These are phyloP conservation scores for Sugiyamaella mastotermitis DNA, from an alignment of 805 yeast species.

Conservation along the genomic window DNA sequence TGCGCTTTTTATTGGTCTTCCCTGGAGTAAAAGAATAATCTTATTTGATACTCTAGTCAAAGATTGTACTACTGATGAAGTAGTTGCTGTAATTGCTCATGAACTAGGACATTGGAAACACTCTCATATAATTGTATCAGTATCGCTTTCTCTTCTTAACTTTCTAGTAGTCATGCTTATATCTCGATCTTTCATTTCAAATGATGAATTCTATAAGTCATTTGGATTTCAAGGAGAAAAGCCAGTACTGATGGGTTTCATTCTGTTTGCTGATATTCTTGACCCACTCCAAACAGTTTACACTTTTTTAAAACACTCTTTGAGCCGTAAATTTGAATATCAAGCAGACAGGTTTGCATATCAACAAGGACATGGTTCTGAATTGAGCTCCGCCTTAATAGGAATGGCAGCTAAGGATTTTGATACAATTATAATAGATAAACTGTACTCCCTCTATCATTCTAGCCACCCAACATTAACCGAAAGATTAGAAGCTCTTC, in stretches of 20 bases:
- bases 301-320: slow-evolving; percentile 58
- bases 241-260: slow-evolving; percentile 78
- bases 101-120: slow-evolving; percentile 98
- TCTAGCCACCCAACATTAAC: slow-evolving; percentile 88
- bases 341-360: slow-evolving; percentile 90
- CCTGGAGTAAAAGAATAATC: slow-evolving; percentile 95
- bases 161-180: slow-evolving; percentile 65
- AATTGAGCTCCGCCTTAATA: slow-evolving; percentile 67
- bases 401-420: slow-evolving; percentile 75
- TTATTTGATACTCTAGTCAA: slow-evolving; percentile 86
- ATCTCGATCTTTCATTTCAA: slow-evolving; percentile 73
- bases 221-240: slow-evolving; percentile 64
- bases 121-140: too few species aligned
- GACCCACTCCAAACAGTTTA: slow-evolving; percentile 69
- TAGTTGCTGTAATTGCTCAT: slow-evolving; percentile 94
- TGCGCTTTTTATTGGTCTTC: slow-evolving; percentile 93
- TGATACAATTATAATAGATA: slow-evolving; percentile 81
- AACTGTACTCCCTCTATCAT: slow-evolving; percentile 82
- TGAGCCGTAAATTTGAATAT: slow-evolving; percentile 84
- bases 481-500: slow-evolving; percentile 76
- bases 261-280: slow-evolving; percentile 70
- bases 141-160: slow-evolving; percentile 64
- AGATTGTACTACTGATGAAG: slow-evolving; percentile 68
- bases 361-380: slow-evolving; percentile 60
- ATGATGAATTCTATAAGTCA: slow-evolving; percentile 67